phyloP scores from a whole-genome alignment of 106 monocot species.

The Dioscorea alata region DNA sequence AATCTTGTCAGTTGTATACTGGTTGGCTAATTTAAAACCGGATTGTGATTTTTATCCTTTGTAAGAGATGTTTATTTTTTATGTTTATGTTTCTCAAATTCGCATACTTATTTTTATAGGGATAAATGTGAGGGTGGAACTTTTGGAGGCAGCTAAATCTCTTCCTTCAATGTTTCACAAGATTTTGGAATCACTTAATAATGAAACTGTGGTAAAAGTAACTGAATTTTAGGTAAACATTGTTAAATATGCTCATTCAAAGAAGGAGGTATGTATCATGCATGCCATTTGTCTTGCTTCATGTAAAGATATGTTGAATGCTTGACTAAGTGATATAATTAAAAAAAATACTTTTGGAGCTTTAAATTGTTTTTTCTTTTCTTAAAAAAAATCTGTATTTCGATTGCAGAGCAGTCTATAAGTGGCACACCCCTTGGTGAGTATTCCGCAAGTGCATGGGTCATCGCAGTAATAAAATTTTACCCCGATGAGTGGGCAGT shows the following conservation, averaged over 20 bases:
- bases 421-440: no score
- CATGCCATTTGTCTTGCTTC: no score
- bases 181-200: slow-evolving; percentile 63
- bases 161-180: slow-evolving; percentile 67
- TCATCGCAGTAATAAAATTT: no score
- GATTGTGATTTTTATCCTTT: no score
- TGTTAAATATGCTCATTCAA: slow-evolving; percentile 85
- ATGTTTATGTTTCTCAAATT: not conserved
- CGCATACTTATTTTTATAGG: slow-evolving; percentile 35
- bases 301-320: not conserved
- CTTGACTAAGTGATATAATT: no score
- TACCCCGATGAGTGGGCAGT: no score
- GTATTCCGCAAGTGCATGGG: no score
- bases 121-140: slow-evolving; percentile 73
- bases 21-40: no score
- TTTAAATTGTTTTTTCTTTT: not conserved
- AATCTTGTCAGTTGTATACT: no score
- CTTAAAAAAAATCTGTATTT: not conserved
- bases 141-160: slow-evolving; percentile 82
- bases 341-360: no score
- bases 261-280: slow-evolving; percentile 51
- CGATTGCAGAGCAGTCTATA: slow-evolving; percentile 51
- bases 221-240: slow-evolving; percentile 85
- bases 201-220: slow-evolving; percentile 51
- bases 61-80: no score